Evolutionary conservation across 805 yeast genomes (phyloP).

Genomic region (Lipomyces yamanashiensis): DNA sequence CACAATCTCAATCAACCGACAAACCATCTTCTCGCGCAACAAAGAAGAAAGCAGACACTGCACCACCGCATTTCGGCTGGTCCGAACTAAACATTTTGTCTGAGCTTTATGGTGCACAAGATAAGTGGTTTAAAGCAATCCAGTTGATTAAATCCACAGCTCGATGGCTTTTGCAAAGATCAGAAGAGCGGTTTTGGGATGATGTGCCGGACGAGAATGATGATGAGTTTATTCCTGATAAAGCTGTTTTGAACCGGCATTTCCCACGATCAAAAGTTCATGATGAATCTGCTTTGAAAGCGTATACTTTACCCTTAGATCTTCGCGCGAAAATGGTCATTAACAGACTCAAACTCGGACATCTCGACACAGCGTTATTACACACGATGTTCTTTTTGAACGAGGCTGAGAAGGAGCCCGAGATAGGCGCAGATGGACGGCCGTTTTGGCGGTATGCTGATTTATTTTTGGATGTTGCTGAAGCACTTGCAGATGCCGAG

Average conservation of each 20-base stretch:
- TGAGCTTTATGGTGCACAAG: constrained; percentile 75
- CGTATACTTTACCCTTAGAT: constrained; percentile 74
- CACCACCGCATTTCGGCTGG: constrained; percentile 68
- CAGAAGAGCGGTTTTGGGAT: constrained; percentile 68
- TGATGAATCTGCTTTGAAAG: constrained; percentile 10
- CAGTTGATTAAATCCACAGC: constrained; percentile 69
- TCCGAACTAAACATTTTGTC: constrained; percentile 82
- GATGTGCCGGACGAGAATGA: constrained; percentile 69
- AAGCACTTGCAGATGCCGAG: constrained; percentile 69
- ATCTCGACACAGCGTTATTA: constrained; percentile 68
- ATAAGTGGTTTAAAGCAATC: constrained; percentile 67
- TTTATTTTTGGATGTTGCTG: constrained; percentile 76
- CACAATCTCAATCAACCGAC: background rate
- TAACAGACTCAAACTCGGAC: constrained; percentile 67
- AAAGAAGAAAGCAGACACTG: constrained; percentile 52
- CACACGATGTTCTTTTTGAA: constrained; percentile 54
- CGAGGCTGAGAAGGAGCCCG: constrained; percentile 19
- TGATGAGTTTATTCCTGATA: constrained; percentile 41
- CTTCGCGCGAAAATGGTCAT: constrained; percentile 81
- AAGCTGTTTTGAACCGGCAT: constrained; percentile 34
- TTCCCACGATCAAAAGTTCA: constrained; percentile 43
- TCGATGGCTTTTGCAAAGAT: constrained; percentile 80
- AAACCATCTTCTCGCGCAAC: constrained; percentile 41
- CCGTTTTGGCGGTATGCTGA: constrained; percentile 62
- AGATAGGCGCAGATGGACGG: constrained; percentile 32